These are phyloP conservation scores for Rubus parviflorus DNA, from an alignment of 306 rosid genomes.

Conservation along the genomic window DNA sequence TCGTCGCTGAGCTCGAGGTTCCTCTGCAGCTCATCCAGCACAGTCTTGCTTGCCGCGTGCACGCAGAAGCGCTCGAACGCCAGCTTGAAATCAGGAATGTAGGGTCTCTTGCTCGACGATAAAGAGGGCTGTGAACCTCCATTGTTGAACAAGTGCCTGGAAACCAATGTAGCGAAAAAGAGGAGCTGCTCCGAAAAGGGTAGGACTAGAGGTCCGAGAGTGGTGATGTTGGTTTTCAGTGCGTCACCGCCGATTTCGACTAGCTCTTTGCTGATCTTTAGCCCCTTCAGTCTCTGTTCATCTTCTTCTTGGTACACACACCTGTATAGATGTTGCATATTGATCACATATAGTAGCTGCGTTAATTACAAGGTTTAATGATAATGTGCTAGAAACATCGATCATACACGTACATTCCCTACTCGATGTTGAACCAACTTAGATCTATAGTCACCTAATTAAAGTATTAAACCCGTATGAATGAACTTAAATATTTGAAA, in stretches of 20 bases:
- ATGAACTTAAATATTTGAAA: too few relatives aligned
- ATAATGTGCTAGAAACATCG: too few relatives aligned
- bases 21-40: conserved; percentile 80
- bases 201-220: conserved; percentile 84
- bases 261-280: conserved; percentile 83
- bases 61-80: conserved; percentile 95
- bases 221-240: conserved; percentile 90
- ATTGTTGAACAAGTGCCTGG: conserved; percentile 68
- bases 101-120: conserved; percentile 54
- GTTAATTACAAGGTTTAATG: too few relatives aligned
- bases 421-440: background rate
- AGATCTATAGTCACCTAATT: background rate
- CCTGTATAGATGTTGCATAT: conserved; percentile 33
- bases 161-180: conserved; percentile 67
- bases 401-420: background rate
- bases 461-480: background rate
- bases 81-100: conserved; percentile 89
- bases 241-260: conserved; percentile 96
- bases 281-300: conserved; percentile 67
- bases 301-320: conserved; percentile 97
- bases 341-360: too few relatives aligned
- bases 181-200: conserved; percentile 89
- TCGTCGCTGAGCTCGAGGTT: conserved; percentile 77
- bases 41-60: conserved; percentile 79
- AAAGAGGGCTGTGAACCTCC: conserved; percentile 22